Conservation (phyloP, 192 early-diverging fungal species). For the Geranomyces variabilis region DNA sequence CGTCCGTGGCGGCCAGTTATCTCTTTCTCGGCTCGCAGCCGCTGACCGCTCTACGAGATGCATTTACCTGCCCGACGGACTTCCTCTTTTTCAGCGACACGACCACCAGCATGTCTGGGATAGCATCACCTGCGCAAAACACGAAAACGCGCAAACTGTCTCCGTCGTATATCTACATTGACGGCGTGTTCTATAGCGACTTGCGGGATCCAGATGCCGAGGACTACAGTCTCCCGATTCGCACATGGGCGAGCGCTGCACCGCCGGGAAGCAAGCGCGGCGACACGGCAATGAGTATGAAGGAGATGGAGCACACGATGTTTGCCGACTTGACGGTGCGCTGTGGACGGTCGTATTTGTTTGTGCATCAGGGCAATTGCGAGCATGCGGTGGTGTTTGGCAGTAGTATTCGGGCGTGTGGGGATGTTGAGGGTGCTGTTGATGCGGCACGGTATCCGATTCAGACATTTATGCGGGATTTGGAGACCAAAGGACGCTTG, state of each 20-base stretch:
- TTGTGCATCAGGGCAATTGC: slow-evolving; percentile 79
- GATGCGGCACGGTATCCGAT: neutral
- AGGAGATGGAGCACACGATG: slow-evolving; percentile 55
- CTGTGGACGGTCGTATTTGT: slow-evolving; percentile 68
- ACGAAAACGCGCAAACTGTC: slow-evolving; percentile 57
- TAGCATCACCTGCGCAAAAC: slow-evolving; percentile 36
- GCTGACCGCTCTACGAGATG: slow-evolving; percentile 68
- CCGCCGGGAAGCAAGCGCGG: slow-evolving; percentile 29
- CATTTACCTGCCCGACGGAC: slow-evolving; percentile 71
- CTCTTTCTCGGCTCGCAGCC: slow-evolving; percentile 67
- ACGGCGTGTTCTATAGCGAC: slow-evolving; percentile 76
- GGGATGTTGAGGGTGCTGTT: neutral
- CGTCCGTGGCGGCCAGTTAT: neutral
- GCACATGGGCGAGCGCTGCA: slow-evolving; percentile 74
- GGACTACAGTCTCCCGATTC: slow-evolving; percentile 73
- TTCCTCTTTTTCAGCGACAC: slow-evolving; percentile 55
- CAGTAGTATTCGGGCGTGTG: slow-evolving; percentile 62
- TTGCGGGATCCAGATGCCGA: slow-evolving; percentile 57
- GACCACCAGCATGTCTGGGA: slow-evolving; percentile 1
- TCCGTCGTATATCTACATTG: slow-evolving; percentile 77
- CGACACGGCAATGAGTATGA: neutral
- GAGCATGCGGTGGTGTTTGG: slow-evolving; percentile 74
- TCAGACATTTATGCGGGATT: neutral
- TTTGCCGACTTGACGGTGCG: slow-evolving; percentile 69
- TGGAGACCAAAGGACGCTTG: neutral